Evolutionary conservation across 345 rosid species (phyloP).

Genomic region (Hypericum perforatum): DNA sequence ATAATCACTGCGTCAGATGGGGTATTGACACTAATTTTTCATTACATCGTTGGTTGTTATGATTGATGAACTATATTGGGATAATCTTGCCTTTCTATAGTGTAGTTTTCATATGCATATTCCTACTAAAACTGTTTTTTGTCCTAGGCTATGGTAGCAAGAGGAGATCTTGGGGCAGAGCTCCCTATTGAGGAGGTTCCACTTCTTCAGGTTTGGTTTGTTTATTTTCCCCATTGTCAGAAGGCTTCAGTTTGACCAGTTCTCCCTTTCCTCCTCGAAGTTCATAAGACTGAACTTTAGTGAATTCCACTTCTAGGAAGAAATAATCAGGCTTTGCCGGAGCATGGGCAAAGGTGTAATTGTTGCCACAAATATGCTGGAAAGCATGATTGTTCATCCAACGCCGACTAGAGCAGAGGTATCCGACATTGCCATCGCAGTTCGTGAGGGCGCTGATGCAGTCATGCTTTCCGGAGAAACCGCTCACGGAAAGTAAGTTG

Average conservation of each 20-base stretch:
- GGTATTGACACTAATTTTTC: slow-evolving; percentile 37
- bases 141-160: slow-evolving; percentile 94
- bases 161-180: slow-evolving; percentile 99
- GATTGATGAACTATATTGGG: slow-evolving; percentile 2
- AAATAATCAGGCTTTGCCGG: slow-evolving; percentile 79
- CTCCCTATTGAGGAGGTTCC: slow-evolving; percentile 99
- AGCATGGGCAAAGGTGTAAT: slow-evolving; percentile 99
- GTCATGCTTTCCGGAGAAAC: slow-evolving; percentile 99
- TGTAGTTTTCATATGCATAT: too few relatives aligned
- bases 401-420: slow-evolving; percentile 98
- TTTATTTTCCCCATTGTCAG: slow-evolving; percentile 3
- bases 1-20: slow-evolving; percentile 98
- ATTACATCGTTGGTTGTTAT: slow-evolving; percentile 11
- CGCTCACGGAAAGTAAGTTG: slow-evolving; percentile 91
- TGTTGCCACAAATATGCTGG: slow-evolving; percentile 98
- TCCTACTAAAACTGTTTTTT: slow-evolving; percentile 8
- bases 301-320: slow-evolving; percentile 44
- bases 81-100: neutral
- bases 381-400: slow-evolving; percentile 99
- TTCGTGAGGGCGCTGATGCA: slow-evolving; percentile 96
- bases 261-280: too few relatives aligned
- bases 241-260: too few relatives aligned
- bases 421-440: slow-evolving; percentile 97
- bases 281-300: too few relatives aligned
- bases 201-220: slow-evolving; percentile 66